phyloP scores from a whole-genome alignment of 2,329 filamentous ascomycete species.

The Cladosporium oxysporum region DNA sequence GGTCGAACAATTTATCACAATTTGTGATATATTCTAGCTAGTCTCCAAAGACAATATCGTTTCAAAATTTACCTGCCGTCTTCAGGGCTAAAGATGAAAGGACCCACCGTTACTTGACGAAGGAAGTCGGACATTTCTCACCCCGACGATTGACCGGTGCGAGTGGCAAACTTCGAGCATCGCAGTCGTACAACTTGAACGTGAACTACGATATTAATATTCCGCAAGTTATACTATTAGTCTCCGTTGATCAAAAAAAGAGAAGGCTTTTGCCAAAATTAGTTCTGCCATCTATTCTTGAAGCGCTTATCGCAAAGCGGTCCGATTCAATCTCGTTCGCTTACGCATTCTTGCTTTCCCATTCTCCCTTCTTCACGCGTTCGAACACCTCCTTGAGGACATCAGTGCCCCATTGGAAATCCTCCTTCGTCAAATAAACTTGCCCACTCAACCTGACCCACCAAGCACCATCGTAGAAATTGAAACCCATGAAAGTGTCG shows the following conservation, averaged over 20 bases:
- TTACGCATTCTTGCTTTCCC: slow-evolving; percentile 22
- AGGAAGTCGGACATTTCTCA: slow-evolving; percentile 13
- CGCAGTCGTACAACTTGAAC: background rate
- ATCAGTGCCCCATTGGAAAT: slow-evolving; percentile 71
- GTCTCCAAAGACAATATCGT: background rate
- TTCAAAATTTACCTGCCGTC: slow-evolving; percentile 7
- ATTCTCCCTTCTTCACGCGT: slow-evolving; percentile 51
- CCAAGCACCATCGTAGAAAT: slow-evolving; percentile 60
- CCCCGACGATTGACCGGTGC: slow-evolving; percentile 16
- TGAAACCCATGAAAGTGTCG: slow-evolving; percentile 71
- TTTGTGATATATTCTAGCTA: background rate
- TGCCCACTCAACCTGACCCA: slow-evolving; percentile 79
- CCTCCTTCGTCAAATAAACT: slow-evolving; percentile 76
- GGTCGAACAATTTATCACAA: background rate
- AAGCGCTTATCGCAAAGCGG: background rate
- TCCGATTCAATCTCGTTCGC: background rate
- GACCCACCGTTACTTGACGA: background rate
- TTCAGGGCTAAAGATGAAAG: background rate
- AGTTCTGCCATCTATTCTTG: background rate
- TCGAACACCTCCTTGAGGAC: slow-evolving; percentile 60
- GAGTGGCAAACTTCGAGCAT: slow-evolving; percentile 9
- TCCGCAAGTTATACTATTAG: background rate
- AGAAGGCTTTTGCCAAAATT: background rate
- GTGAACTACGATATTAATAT: background rate
- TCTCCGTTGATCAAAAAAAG: too few relatives aligned